A percentile compares a stretch with the other conserved stretches of the same genome.
Evolutionary conservation across 257 asterid genomes (phyloP).

Genomic region (Salvia miltiorrhiza): DNA sequence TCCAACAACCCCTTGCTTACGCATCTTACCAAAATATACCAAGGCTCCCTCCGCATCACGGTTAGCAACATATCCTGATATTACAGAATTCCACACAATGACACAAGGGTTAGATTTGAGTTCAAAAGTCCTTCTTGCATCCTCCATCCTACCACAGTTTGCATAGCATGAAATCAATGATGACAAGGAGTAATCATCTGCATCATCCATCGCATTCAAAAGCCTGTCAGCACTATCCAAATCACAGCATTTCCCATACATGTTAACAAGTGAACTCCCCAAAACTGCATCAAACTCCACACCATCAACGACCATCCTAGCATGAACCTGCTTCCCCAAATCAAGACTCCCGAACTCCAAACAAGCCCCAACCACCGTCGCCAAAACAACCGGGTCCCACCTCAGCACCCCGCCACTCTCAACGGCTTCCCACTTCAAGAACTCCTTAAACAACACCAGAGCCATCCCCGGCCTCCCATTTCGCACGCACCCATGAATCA

Average conservation of each 20-base stretch:
- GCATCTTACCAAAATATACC: constrained; percentile 47
- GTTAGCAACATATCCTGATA: constrained; percentile 67
- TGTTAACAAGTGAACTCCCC: constrained; percentile 68
- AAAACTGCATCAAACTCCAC: constrained; percentile 63
- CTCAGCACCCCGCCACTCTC: constrained; percentile 25
- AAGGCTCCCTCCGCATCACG: constrained; percentile 46
- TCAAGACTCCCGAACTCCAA: constrained; percentile 39
- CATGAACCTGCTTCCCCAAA: constrained; percentile 81
- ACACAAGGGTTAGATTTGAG: constrained; percentile 44
- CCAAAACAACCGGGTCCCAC: constrained; percentile 53
- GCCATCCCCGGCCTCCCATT: constrained; percentile 45
- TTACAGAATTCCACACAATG: constrained; percentile 67
- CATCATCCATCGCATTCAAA: constrained; percentile 37
- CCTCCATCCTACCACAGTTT: constrained; percentile 52
- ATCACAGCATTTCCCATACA: constrained; percentile 79
- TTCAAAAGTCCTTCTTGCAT: constrained; percentile 57
- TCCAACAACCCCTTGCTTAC: constrained; percentile 39
- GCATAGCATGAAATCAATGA: constrained; percentile 72
- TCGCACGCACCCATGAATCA: constrained; percentile 68
- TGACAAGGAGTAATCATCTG: constrained; percentile 72
- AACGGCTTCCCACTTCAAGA: constrained; percentile 31
- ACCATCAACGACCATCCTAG: constrained; percentile 41
- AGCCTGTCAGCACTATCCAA: constrained; percentile 48
- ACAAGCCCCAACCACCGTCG: constrained; percentile 67
- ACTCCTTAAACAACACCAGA: constrained; percentile 48